Evolutionary conservation across 2,329 filamentous ascomycete species (phyloP), one percentile per base, ranked within the genome.

Genomic region (Albifimbria verrucaria): DNA sequence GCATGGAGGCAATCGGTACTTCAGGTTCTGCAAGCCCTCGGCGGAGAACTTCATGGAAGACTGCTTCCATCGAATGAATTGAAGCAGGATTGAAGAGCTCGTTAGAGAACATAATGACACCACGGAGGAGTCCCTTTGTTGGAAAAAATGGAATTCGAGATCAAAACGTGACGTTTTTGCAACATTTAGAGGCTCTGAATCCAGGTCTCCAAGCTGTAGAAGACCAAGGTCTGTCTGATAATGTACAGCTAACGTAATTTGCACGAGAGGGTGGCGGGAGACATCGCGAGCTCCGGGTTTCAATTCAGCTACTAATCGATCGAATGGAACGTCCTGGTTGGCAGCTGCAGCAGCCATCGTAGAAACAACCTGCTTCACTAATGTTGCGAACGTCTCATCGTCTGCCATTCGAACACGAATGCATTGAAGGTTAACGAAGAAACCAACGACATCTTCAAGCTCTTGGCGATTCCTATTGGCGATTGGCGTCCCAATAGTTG

Each of bases 361-460:
- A 10, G 20, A 15, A 12, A 47, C 45, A 20, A 64, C 57, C 12
- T 64, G 59, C 0, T 24, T 22, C 0, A 64, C 47, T 2, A 65
- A 5, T 0, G 28, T 48, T 1, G 50, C 42, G 18, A 65, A 65
- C 0, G 55, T 54, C 7, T 52, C 52, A 5, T 57, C 49, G 0
- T 56, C 36, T 7, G 55, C 49, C 7, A 66, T 12, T 2, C 21
- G 44, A 36, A 64, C 52, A n/a, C 62, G 53, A 21, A 66, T 57
- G 12, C 62, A 63, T 28, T 66, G 65, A 0, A 57, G 51, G 25
- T 64, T 65, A 44, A 64, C 64, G 17, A 65, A 65, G 54, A 62
- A 62, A 1, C 61, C 64, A 7, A 65, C 57, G 0, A 62, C 55
- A 12, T 59, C 47, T 23, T 60, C 50, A 0, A 61, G 3, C 10